Percentiles rank a stretch among this genome's conserved stretches.
These are phyloP conservation scores for Cryptosporidium xiaoi DNA, from an alignment of 169 alveolate genomes.

Conservation along the genomic window DNA sequence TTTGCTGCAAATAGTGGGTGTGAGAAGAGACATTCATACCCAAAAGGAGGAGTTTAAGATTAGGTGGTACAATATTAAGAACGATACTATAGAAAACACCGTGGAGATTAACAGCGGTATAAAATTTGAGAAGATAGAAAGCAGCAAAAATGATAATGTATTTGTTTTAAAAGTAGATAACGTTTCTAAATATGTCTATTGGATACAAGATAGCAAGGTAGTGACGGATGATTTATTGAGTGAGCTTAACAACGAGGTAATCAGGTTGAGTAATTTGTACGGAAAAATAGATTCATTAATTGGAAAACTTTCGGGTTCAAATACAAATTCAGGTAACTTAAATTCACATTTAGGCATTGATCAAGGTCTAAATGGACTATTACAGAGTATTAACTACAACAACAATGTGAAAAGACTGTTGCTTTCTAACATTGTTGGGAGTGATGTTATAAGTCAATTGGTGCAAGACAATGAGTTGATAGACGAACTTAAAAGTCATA, in stretches of 20 bases:
- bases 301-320: background rate
- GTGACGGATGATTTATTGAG: background rate
- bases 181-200: conserved; percentile 1
- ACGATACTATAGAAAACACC: conserved; percentile 1
- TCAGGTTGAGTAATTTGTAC: background rate
- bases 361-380: background rate
- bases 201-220: conserved; percentile 36
- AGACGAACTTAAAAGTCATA: conserved; percentile 30
- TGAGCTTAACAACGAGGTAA: conserved; percentile 22
- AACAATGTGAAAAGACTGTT: background rate
- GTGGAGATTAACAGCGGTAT: background rate
- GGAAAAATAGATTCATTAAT: background rate
- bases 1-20: conserved; percentile 7
- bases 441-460: conserved; percentile 5
- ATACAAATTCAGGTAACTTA: no score
- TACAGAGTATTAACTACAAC: conserved; percentile 6
- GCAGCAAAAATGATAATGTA: conserved; percentile 33
- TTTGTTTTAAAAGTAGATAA: conserved; percentile 24
- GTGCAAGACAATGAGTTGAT: conserved; percentile 11
- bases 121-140: background rate
- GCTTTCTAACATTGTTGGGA: conserved; percentile 10
- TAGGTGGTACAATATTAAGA: conserved; percentile 52
- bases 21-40: background rate
- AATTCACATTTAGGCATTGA: no score
- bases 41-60: background rate